Percentiles rank a stretch among this genome's conserved stretches.
These are phyloP conservation scores for Claviceps humidiphila DNA, from an alignment of 2,329 filamentous ascomycete species.

Conservation along the genomic window DNA sequence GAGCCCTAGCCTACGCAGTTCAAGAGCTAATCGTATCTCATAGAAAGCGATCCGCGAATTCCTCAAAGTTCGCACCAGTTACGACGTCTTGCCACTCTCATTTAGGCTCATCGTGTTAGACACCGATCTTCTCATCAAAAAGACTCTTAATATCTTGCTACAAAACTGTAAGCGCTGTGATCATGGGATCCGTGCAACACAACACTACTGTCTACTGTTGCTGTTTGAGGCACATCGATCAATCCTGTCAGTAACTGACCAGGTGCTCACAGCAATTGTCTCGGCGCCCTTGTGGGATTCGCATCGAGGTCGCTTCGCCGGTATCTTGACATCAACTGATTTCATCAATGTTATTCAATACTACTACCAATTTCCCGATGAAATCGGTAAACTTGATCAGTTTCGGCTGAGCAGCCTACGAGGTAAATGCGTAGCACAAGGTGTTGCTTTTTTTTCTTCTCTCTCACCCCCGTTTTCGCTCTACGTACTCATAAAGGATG, in stretches of 20 bases:
- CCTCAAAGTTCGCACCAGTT: slow-evolving; percentile 89
- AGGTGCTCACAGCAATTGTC: slow-evolving; percentile 59
- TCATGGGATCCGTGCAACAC: neutral
- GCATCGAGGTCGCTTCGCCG: slow-evolving; percentile 80
- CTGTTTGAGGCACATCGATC: neutral
- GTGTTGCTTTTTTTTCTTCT: neutral
- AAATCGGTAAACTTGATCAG: slow-evolving; percentile 79
- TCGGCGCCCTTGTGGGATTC: slow-evolving; percentile 97
- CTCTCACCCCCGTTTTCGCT: neutral
- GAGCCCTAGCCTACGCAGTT: neutral
- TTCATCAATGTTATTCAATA: slow-evolving; percentile 99
- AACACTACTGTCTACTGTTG: neutral
- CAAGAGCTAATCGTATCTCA: slow-evolving; percentile 9
- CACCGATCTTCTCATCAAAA: slow-evolving; percentile 88
- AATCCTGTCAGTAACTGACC: neutral
- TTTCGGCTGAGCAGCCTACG: slow-evolving; percentile 84
- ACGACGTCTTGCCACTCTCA: slow-evolving; percentile 91
- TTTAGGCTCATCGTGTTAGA: slow-evolving; percentile 95
- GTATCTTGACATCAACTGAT: slow-evolving; percentile 86
- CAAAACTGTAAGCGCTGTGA: slow-evolving; percentile 61
- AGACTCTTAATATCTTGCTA: slow-evolving; percentile 87
- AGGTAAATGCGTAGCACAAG: slow-evolving; percentile 42
- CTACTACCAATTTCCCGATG: slow-evolving; percentile 93
- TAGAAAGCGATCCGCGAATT: slow-evolving; percentile 90
- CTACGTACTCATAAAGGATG: slow-evolving; percentile 8